Percentiles rank a stretch among this genome's conserved stretches.
Evolutionary conservation across 1,284 basidiomycete species (phyloP).

Genomic region (Puccinia polysora): DNA sequence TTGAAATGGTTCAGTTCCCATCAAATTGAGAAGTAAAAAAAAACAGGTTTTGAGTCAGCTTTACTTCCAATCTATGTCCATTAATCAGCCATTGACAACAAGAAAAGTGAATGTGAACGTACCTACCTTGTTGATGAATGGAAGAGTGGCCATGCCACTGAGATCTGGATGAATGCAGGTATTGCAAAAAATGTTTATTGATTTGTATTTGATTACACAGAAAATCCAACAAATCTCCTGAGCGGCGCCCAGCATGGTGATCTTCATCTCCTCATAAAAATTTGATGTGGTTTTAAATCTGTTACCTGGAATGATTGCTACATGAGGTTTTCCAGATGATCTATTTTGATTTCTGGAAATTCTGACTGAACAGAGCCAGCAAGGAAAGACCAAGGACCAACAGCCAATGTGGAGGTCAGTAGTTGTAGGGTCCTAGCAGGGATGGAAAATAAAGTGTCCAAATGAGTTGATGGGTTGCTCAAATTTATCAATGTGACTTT

Average conservation of each 20-base stretch:
- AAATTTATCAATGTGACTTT: no score
- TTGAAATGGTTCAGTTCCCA: no score
- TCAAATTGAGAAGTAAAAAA: conserved; percentile 69
- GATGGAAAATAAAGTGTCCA: no score
- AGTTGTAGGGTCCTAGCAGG: no score
- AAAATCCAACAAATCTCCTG: conserved; percentile 97
- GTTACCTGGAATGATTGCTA: background rate
- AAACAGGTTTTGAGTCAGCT: background rate
- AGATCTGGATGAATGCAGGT: conserved; percentile 95
- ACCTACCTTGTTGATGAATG: conserved; percentile 56
- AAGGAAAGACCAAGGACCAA: no score
- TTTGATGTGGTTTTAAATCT: background rate
- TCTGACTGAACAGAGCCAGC: no score
- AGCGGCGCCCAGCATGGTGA: conserved; percentile 88
- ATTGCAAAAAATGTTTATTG: conserved; percentile 92
- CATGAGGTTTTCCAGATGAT: conserved; percentile 3
- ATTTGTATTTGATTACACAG: conserved; percentile 89
- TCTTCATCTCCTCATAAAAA: conserved; percentile 52
- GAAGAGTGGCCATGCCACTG: conserved; percentile 87
- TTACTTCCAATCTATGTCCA: background rate
- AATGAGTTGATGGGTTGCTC: no score
- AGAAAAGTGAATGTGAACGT: background rate
- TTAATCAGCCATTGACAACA: background rate
- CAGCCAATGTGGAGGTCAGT: no score
- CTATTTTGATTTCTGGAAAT: background rate